A percentile compares a stretch with the other conserved stretches of the same genome.
These are phyloP conservation scores for rapeseed (Brassica napus) DNA, from an alignment of 345 rosid species.

Conservation along the genomic window Da-Ae NC_063440.1:27099501-27100000, in stretches of 20 bases:
- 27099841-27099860: slow-evolving; percentile 73
- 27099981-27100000: slow-evolving; percentile 65
- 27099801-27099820: slow-evolving; percentile 73
- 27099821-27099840: slow-evolving; percentile 78
- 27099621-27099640: too few relatives aligned
- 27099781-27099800: slow-evolving; percentile 61
- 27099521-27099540: background rate
- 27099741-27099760: slow-evolving; percentile 88
- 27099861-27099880: slow-evolving; percentile 67
- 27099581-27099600: too few relatives aligned
- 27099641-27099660: too few relatives aligned
- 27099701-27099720: background rate
- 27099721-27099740: slow-evolving; percentile 57
- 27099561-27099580: too few relatives aligned
- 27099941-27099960: slow-evolving; percentile 74
- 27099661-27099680: too few relatives aligned
- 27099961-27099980: slow-evolving; percentile 94
- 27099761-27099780: slow-evolving; percentile 68
- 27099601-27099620: too few relatives aligned
- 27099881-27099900: slow-evolving; percentile 73
- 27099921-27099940: slow-evolving; percentile 88
- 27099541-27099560: background rate
- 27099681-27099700: too few relatives aligned
- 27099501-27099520: slow-evolving; percentile 83
- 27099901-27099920: slow-evolving; percentile 77